These are phyloP conservation scores for Torulaspora maleeae DNA, from an alignment of 805 yeast species.

Conservation along the genomic window DNA sequence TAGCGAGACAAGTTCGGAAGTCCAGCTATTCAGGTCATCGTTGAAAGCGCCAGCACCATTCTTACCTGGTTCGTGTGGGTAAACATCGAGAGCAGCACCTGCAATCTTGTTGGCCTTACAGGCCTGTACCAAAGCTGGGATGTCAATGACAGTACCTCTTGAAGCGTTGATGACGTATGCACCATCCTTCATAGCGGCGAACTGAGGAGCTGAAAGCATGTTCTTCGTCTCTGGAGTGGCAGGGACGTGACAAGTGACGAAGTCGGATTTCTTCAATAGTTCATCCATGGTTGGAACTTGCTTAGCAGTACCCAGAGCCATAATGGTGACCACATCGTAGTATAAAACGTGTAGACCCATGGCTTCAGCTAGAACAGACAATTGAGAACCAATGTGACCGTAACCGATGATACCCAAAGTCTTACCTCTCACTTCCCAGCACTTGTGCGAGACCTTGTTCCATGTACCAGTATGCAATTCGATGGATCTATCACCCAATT, in stretches of 20 bases:
- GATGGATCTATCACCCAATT: constrained; percentile 91
- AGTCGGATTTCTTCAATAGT: constrained; percentile 75
- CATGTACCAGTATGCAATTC: constrained; percentile 96
- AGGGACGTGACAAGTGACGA: constrained; percentile 91
- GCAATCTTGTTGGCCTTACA: constrained; percentile 90
- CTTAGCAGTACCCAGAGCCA: constrained; percentile 95
- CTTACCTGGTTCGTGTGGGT: constrained; percentile 95
- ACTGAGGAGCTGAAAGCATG: constrained; percentile 82
- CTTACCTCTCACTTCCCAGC: constrained; percentile 99
- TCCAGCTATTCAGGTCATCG: constrained; percentile 74
- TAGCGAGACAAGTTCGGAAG: constrained; percentile 71
- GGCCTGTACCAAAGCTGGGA: constrained; percentile 88
- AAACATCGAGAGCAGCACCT: constrained; percentile 96
- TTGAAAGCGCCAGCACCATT: constrained; percentile 81
- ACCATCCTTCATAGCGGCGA: constrained; percentile 95
- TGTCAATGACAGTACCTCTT: constrained; percentile 96
- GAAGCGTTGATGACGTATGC: constrained; percentile 92
- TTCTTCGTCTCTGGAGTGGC: constrained; percentile 89
- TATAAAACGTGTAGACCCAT: constrained; percentile 96
- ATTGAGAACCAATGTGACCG: constrained; percentile 97
- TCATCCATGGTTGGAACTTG: constrained; percentile 86
- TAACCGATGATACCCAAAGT: constrained; percentile 96
- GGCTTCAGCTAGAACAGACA: constrained; percentile 93
- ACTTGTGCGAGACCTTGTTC: constrained; percentile 91
- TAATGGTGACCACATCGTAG: constrained; percentile 86